Evolutionary conservation across 1,284 basidiomycete genomes (phyloP), one percentile per base, ranked within the genome.

Genomic region (Trichosporon coremiiforme): DNA sequence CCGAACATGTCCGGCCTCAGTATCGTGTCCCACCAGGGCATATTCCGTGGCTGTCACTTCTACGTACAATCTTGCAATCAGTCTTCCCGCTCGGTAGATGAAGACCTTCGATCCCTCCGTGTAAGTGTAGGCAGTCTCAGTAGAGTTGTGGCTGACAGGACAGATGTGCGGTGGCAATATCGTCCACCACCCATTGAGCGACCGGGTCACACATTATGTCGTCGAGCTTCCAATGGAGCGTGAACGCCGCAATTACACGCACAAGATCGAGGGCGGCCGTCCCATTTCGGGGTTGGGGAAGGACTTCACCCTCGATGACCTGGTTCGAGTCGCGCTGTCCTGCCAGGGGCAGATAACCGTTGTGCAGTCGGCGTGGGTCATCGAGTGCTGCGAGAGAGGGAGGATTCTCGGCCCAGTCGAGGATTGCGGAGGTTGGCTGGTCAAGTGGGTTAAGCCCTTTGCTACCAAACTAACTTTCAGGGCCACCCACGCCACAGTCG

Each of bases 261-360:
- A 60, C 57, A 31, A n/a, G 12, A 60, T 60, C 31, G 35, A 33
- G 29, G 57, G 57, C 31, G 17, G 29, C 9, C 31, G 57, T 5
- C 57, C 31, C 2, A 33, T 33, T 8, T 31, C 57, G 4, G 57
- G 57, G 15, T 10, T 33, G 57, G 57, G 15, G 15, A 60, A 60
- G 31, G 57, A 60, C 29, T 60, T 60, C 57, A 33, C 57, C 1
- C 57, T 60, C 31, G 31, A 60, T 12, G 57, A 60, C 29, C 57
- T 60, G 2, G 57, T 60, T 25, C 31, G 29, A 33, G 57, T 60
- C 31, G 57, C 57, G 6, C 29, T n/a, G 29, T 33, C 57, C 1
- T 60, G 57, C 22, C 57, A 60, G 17, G 57, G 57, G 2, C 57
- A 60, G 15, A 60, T 60, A 31, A 60, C 57, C 7, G 57, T 60